Percentiles rank a stretch among this genome's conserved stretches.
Evolutionary conservation across 2,329 filamentous ascomycete species (phyloP).

Genomic region (Xylariales sp.): DNA sequence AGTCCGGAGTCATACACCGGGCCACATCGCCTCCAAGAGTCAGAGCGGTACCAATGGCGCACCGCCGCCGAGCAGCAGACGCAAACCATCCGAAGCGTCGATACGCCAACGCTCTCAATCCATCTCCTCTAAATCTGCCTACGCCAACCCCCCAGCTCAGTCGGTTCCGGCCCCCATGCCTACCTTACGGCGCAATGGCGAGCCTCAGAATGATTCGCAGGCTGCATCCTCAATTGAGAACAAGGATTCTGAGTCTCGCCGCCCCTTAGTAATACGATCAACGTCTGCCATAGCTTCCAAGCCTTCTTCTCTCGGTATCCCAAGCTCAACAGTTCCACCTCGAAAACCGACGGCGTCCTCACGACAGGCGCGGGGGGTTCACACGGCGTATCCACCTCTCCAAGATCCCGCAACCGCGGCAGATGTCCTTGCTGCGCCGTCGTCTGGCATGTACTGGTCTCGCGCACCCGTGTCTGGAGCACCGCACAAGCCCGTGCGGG

Average conservation of each 20-base stretch:
- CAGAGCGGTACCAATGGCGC: slow-evolving; percentile 30
- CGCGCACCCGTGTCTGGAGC: slow-evolving; percentile 72
- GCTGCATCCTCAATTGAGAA: slow-evolving; percentile 48
- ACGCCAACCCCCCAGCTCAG: slow-evolving; percentile 47
- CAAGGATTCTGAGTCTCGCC: slow-evolving; percentile 50
- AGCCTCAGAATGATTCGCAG: slow-evolving; percentile 43
- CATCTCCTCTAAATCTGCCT: slow-evolving; percentile 53
- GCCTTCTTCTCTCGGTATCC: slow-evolving; percentile 38
- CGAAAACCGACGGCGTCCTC: slow-evolving; percentile 41
- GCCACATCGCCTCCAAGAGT: slow-evolving; percentile 70
- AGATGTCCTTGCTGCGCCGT: slow-evolving; percentile 71
- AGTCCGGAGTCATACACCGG: slow-evolving; percentile 70
- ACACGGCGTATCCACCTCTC: slow-evolving; percentile 67
- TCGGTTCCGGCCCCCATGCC: slow-evolving; percentile 46
- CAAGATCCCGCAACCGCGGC: slow-evolving; percentile 66
- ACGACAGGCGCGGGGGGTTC: slow-evolving; percentile 52
- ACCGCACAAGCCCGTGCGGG: slow-evolving; percentile 70
- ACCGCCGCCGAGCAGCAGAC: slow-evolving; percentile 50
- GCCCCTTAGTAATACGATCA: slow-evolving; percentile 61
- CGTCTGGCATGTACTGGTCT: slow-evolving; percentile 80
- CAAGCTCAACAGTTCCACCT: slow-evolving; percentile 35
- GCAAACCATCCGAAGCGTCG: slow-evolving; percentile 63
- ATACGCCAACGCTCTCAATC: slow-evolving; percentile 68
- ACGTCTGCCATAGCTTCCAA: slow-evolving; percentile 62
- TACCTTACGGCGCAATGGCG: slow-evolving; percentile 46